Base-by-base conservation (phyloP, 2,329 filamentous ascomycete genomes). In the Cytospora schulzeri region DNA sequence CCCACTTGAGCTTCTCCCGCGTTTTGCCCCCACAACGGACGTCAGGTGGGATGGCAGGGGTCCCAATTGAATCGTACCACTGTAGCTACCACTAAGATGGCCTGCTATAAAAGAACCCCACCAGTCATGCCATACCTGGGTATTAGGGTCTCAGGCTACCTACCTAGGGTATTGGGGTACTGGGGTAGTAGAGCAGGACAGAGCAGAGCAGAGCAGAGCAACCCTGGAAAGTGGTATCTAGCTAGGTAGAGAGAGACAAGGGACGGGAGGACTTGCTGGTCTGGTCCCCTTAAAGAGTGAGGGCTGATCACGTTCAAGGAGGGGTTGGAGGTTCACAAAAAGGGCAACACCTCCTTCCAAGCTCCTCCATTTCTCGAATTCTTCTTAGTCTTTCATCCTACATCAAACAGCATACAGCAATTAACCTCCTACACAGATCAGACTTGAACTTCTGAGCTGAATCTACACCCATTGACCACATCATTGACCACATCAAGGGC, bases 221-320 rank as follows among this genome's bases (percentile, higher is more conserved):
- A 14, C 45, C 45, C 11, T 48, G n/a, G n/a, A 48, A n/a, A n/a
- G n/a, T n/a, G n/a, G n/a, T n/a, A n/a, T n/a, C n/a, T n/a, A n/a
- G n/a, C n/a, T n/a, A n/a, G n/a, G n/a, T n/a, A n/a, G 45, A 9
- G 5, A 24, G 17, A 48, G n/a, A 48, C 45, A 22, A 45, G 17
- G 45, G 45, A 48, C 45, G n/a, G 41, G 41, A 48, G 45, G 45
- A 48, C 45, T 48, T 62, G 14, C 28, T 57, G 55, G 61, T 52
- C 26, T 45, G n/a, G 28, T 17, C 14, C 52, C 41, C 24, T 33
- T 54, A 22, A 64, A 59, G 55, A 64, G 50, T 22, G 50, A 60
- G 55, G 31, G 60, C 60, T 52, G 53, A 31, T 57, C 53, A 57
- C 54, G 60, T 58, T 63, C 53, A 58, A 62, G 51, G 60, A 63